These are phyloP conservation scores for Nematocida sp. DNA, from an alignment of 371 early-diverging fungal genomes.

Conservation along the genomic window DNA sequence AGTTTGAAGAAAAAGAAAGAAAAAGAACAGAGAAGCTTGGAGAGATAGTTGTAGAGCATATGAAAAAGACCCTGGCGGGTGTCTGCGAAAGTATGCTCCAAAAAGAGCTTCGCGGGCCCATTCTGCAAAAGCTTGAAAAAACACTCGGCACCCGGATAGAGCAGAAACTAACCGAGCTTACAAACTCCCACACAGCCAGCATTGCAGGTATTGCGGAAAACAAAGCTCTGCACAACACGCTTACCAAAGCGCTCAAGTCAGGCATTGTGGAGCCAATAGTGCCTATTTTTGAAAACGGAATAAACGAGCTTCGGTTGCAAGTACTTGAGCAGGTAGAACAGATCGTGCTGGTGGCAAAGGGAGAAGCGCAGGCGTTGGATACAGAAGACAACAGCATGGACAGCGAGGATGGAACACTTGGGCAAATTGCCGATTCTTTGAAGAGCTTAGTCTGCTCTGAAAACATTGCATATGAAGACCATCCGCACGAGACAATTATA, in stretches of 20 bases:
- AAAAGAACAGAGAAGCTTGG: slow-evolving; percentile 25
- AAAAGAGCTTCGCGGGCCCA: slow-evolving; percentile 26
- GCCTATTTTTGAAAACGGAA: slow-evolving; percentile 57
- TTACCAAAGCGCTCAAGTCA: slow-evolving; percentile 25
- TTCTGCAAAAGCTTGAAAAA: slow-evolving; percentile 33
- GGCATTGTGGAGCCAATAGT: slow-evolving; percentile 51
- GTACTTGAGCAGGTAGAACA: slow-evolving; percentile 49
- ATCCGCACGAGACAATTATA: slow-evolving; percentile 32
- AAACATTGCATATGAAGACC: slow-evolving; percentile 7
- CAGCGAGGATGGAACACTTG: slow-evolving; percentile 35
- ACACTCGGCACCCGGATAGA: slow-evolving; percentile 5
- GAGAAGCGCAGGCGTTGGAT: neutral
- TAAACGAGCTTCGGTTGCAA: slow-evolving; percentile 63
- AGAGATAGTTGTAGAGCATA: slow-evolving; percentile 34
- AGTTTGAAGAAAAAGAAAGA: slow-evolving; percentile 50
- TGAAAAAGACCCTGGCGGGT: slow-evolving; percentile 44
- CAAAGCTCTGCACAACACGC: slow-evolving; percentile 4
- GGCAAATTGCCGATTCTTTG: slow-evolving; percentile 25
- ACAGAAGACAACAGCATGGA: slow-evolving; percentile 33
- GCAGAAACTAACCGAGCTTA: slow-evolving; percentile 17
- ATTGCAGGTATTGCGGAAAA: neutral
- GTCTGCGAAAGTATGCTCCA: slow-evolving; percentile 38
- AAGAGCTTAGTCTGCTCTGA: neutral
- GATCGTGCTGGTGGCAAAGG: slow-evolving; percentile 19
- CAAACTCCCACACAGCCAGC: slow-evolving; percentile 1